A percentile compares a stretch with the other conserved stretches of the same genome.
These are phyloP conservation scores for Globisporangium solare DNA, from an alignment of 352 stramenopile species.

Conservation along the genomic window DNA sequence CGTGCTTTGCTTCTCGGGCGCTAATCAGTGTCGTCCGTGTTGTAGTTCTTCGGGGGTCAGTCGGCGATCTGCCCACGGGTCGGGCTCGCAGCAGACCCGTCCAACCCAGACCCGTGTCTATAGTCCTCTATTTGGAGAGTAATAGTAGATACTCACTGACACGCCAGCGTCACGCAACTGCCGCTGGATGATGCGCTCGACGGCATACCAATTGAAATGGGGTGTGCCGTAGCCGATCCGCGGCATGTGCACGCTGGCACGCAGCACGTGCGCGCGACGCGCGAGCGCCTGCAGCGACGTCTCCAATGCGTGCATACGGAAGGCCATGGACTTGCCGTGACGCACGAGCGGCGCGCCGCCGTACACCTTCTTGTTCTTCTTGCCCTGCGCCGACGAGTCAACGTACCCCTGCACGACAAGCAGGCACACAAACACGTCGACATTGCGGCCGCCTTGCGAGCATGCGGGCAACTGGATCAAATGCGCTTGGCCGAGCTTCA, in stretches of 20 bases:
- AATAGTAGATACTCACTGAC: constrained; percentile 71
- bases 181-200: constrained; percentile 67
- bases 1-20: background rate
- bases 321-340: constrained; percentile 55
- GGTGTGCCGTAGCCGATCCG: constrained; percentile 74
- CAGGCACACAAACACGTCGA: constrained; percentile 54
- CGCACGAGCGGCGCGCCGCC: constrained; percentile 31
- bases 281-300: constrained; percentile 38
- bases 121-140: constrained; percentile 19
- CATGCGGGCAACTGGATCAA: constrained; percentile 38
- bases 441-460: background rate
- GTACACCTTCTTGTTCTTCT: constrained; percentile 46
- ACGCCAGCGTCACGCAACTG: constrained; percentile 51
- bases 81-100: background rate
- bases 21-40: constrained; percentile 1
- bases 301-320: constrained; percentile 62
- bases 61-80: background rate
- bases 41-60: constrained; percentile 7
- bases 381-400: constrained; percentile 14
- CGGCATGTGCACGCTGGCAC: constrained; percentile 66
- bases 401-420: constrained; percentile 68
- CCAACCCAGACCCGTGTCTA: background rate
- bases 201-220: constrained; percentile 80
- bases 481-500: constrained; percentile 71
- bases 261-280: constrained; percentile 23